These are phyloP conservation scores for Datisca glomerata DNA, from an alignment of 306 rosid species.

Conservation along the genomic window DNA sequence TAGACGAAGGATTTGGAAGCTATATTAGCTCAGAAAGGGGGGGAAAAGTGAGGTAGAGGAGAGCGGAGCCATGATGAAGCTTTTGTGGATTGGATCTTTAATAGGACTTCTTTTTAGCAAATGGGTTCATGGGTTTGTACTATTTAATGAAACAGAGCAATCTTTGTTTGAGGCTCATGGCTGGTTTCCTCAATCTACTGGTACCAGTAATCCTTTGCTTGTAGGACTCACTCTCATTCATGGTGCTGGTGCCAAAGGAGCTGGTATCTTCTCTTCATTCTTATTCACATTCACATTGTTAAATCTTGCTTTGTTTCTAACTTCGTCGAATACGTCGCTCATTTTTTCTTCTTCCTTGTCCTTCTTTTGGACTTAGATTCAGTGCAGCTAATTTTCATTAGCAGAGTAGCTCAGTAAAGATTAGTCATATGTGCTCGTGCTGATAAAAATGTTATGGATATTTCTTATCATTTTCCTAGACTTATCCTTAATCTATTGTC, in stretches of 20 bases:
- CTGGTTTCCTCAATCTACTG: constrained; percentile 19
- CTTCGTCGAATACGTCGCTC: too few relatives aligned
- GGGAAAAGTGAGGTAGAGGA: constrained; percentile 9
- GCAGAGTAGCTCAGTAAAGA: too few relatives aligned
- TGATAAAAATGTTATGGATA: too few relatives aligned
- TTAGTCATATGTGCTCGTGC: too few relatives aligned
- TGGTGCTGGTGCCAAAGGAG: constrained; percentile 64
- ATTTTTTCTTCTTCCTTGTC: too few relatives aligned
- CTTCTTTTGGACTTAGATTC: too few relatives aligned
- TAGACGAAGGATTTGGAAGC: neutral
- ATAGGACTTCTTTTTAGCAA: constrained; percentile 26
- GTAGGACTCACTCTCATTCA: constrained; percentile 81
- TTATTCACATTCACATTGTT: neutral
- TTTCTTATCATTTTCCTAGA: too few relatives aligned
- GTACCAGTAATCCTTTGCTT: constrained; percentile 19
- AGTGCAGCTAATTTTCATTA: too few relatives aligned
- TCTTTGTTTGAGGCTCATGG: constrained; percentile 41
- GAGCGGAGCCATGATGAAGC: constrained; percentile 24
- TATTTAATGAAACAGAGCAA: constrained; percentile 43
- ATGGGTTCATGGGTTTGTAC: constrained; percentile 37
- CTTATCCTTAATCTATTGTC: too few relatives aligned
- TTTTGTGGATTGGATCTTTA: constrained; percentile 30
- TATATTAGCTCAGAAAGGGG: too few relatives aligned
- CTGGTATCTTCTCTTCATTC: constrained; percentile 36
- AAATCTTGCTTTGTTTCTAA: neutral